A percentile compares a stretch with the other conserved stretches of the same genome.
phyloP scores from a whole-genome alignment of 2,329 filamentous ascomycete genomes.

The Monilinia polystroma region DNA sequence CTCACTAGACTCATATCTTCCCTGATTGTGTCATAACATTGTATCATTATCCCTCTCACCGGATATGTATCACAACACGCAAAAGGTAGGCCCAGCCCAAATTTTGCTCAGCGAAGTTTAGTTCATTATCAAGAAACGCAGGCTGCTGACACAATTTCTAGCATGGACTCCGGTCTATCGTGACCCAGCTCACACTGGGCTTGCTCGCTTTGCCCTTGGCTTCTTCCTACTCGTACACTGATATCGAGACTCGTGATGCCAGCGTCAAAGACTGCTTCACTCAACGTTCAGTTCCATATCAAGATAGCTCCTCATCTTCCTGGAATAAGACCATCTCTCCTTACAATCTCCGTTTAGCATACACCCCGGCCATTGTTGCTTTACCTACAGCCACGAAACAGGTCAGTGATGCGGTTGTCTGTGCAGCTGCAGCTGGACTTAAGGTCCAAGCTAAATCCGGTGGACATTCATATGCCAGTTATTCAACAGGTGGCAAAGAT shows the following conservation, averaged over 20 bases:
- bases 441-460: slow-evolving; percentile 54
- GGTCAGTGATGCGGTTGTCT: slow-evolving; percentile 48
- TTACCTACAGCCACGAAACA: slow-evolving; percentile 38
- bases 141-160: slow-evolving; percentile 7
- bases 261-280: slow-evolving; percentile 27
- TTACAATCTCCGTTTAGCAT: slow-evolving; percentile 34
- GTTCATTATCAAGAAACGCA: background rate
- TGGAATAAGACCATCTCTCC: slow-evolving; percentile 27
- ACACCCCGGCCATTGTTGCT: slow-evolving; percentile 30
- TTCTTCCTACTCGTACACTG: background rate
- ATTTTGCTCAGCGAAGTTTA: background rate
- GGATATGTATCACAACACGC: background rate
- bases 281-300: slow-evolving; percentile 24
- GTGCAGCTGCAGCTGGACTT: slow-evolving; percentile 45
- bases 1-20: no score
- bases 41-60: no score
- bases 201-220: background rate
- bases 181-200: slow-evolving; percentile 7
- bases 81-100: background rate
- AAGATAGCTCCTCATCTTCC: slow-evolving; percentile 25
- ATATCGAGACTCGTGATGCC: background rate
- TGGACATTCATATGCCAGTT: slow-evolving; percentile 57
- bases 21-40: no score
- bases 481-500: slow-evolving; percentile 47
- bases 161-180: background rate